Conservation (phyloP, 345 rosid species). For the Salix koriyanagi region DNA sequence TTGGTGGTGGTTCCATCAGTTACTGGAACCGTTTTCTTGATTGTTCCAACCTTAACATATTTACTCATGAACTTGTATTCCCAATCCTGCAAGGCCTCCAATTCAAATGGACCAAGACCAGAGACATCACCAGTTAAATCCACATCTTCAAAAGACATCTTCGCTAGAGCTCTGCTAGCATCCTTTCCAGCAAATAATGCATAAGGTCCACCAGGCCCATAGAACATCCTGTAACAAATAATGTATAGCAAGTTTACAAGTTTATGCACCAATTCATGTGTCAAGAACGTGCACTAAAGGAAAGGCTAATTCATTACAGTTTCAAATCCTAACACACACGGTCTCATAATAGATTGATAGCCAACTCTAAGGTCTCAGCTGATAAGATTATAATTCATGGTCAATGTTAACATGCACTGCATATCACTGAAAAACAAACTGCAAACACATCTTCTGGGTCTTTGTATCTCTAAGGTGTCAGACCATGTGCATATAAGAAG, state of each 20-base stretch:
- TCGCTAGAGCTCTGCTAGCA: conserved; percentile 98
- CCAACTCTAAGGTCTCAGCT: neutral
- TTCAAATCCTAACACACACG: neutral
- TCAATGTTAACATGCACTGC: neutral
- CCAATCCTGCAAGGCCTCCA: conserved; percentile 99
- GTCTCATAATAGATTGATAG: neutral
- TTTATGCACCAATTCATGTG: neutral
- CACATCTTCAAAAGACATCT: conserved; percentile 94
- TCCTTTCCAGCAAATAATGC: conserved; percentile 96
- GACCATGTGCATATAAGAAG: neutral
- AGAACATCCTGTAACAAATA: conserved; percentile 72
- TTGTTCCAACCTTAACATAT: conserved; percentile 82
- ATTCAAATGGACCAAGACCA: conserved; percentile 89
- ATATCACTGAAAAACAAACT: neutral
- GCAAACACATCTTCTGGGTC: neutral
- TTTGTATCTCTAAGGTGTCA: neutral
- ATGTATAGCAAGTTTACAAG: neutral
- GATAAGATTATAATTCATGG: neutral
- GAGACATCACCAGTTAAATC: conserved; percentile 91
- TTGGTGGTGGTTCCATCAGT: conserved; percentile 39
- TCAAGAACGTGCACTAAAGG: neutral
- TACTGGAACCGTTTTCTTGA: conserved; percentile 43
- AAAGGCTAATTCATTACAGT: neutral
- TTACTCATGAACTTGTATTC: conserved; percentile 98
- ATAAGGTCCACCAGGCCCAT: conserved; percentile 98